Evolutionary conservation across 2,329 filamentous ascomycete species (phyloP), one percentile per base, ranked within the genome.

Genomic region (Rhynchosporium secalis): DNA sequence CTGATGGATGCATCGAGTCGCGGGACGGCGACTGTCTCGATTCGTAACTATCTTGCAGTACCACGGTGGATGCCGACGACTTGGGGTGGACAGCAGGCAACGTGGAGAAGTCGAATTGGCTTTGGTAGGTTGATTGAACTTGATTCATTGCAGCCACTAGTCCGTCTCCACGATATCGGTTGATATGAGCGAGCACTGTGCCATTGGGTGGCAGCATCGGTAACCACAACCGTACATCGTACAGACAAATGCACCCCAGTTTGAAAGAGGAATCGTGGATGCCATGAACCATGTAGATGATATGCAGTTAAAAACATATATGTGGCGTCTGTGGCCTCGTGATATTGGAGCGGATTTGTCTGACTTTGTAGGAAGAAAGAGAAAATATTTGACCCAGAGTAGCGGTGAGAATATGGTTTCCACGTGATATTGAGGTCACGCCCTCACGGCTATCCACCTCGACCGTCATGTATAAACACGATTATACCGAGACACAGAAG

Each of bases 141-240:
- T 54, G 33, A n/a, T 54, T 36, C 15, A 38, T 20, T 36, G 33
- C 9, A 26, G 7, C 12, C 38, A 52, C 51, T 54, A 54, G 51
- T 47, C 9, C 40, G 58, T 60, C 58, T 60, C 48, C 48, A 40
- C 40, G 58, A 55, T 38, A 47, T 54, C 38, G 58, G 48, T 40
- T 36, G 38, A 20, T 36, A 29, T 54, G 20, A 28, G 33, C 43
- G 20, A 28, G 33, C 43, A 46, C 43, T 20, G n/a, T 46, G 43
- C 43, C 43, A 54, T 38, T 54, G 51, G 36, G n/a, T 20, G 51
- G 33, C 51, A 41, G 20, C 8, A 40, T 40, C 36, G 31, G 33
- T 41, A n/a, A 10, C 51, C 28, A 26, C 33, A 54, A 26, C 26
- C 8, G 33, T 54, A 33, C 51, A 41, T 54, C n/a, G 33, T 54